phyloP scores from a whole-genome alignment of 345 rosid genomes.

The Eucalyptus regnans region DNA sequence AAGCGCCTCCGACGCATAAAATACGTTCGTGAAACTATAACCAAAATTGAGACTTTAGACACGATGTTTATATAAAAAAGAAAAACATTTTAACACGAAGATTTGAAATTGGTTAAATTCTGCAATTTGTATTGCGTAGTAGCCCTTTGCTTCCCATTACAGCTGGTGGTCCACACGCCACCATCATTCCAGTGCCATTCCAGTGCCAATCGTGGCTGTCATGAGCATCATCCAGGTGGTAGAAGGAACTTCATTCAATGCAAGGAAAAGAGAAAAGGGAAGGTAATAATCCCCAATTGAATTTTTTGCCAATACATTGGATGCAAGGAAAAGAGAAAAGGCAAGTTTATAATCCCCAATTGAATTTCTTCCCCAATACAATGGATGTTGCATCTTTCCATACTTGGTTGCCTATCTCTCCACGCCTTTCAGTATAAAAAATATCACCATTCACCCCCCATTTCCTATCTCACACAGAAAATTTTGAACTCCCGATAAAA shows the following conservation, averaged over 20 bases:
- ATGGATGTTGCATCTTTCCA: not conserved
- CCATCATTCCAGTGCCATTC: not conserved
- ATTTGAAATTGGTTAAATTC: not conserved
- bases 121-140: not conserved
- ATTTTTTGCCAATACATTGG: not conserved
- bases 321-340: not conserved
- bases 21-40: not conserved
- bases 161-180: not conserved
- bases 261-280: not conserved
- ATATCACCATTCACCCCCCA: not conserved
- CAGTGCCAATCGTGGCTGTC: not conserved
- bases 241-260: not conserved
- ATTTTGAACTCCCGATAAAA: not conserved
- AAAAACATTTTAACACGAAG: not conserved
- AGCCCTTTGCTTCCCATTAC: not conserved
- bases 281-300: not conserved
- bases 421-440: not conserved
- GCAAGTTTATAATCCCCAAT: not conserved
- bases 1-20: too few species aligned
- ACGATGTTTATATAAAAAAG: too few species aligned
- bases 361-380: not conserved
- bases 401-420: not conserved
- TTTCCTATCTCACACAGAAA: not conserved
- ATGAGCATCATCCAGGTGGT: not conserved
- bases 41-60: not conserved